phyloP scores from a whole-genome alignment of 208 protist species.

The Leptomonas seymouri region DNA sequence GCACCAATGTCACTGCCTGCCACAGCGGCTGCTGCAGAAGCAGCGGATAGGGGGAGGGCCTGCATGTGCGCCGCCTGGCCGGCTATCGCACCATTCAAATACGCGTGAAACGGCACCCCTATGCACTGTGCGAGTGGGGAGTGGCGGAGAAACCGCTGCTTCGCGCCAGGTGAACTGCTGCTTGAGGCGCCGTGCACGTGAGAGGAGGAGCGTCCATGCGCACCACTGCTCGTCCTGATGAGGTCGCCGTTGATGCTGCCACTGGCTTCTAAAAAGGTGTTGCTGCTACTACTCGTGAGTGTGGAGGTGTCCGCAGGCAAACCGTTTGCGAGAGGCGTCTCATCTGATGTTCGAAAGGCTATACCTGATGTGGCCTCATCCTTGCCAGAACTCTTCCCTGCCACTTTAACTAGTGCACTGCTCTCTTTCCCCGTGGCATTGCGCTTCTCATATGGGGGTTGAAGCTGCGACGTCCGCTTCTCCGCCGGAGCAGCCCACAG shows the following conservation, averaged over 20 bases:
- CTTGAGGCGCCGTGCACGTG: background rate
- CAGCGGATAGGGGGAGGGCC: conserved; percentile 7
- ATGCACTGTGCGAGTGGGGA: conserved; percentile 28
- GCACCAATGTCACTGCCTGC: background rate
- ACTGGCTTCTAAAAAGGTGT: background rate
- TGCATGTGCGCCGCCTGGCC: conserved; percentile 33
- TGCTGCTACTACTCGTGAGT: background rate
- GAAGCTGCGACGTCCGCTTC: background rate
- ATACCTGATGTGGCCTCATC: background rate
- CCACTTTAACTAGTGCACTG: background rate
- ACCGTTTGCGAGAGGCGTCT: background rate
- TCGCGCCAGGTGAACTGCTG: conserved; percentile 1
- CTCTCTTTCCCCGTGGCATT: background rate
- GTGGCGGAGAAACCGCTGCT: conserved; percentile 29
- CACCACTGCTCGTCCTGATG: background rate
- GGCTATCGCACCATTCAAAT: conserved; percentile 31
- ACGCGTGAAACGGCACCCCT: conserved; percentile 24
- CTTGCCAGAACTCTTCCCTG: background rate
- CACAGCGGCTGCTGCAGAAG: background rate
- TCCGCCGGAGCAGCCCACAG: background rate
- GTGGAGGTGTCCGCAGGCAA: background rate
- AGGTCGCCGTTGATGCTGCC: conserved; percentile 12
- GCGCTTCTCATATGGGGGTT: background rate
- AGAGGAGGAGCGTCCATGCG: conserved; percentile 7
- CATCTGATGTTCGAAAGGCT: background rate